Evolutionary conservation across 345 rosid genomes (phyloP), one percentile per base, ranked within the genome.

Genomic region (Psidium guajava): DNA sequence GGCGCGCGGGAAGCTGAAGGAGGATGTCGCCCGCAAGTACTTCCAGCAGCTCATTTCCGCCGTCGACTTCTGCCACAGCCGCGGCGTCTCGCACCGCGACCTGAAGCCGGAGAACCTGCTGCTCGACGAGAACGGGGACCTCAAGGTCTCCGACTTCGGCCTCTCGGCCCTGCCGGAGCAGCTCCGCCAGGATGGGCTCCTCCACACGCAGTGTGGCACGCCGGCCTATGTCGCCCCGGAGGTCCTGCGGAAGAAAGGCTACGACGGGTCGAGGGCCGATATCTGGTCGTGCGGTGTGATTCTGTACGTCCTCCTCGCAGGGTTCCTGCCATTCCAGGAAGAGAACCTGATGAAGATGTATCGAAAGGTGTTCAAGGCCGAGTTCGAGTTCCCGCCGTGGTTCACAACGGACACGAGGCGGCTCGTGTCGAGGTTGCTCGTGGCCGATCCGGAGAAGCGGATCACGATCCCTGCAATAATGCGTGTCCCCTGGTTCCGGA

Each of bases 151-250:
- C 24, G 99, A 96, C 86, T 96, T 96, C 44, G 98, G 98, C 3
- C 86, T 96, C 21, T 96, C 98, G 5, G 93, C 98, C 5, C 86
- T 94, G 90, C 94, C 95, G 2, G 98, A 93, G 36, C 94, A 91
- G 83, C 86, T 93, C 9, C 91, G 93, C 4, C 91, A 92, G 6
- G 98, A 96, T 14, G 98, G 97, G 24, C 93, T 96, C 21, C 89
- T 96, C 6, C 98, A 95, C 59, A 96, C 99, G 10, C 93, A 89
- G 86, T 96, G 99, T 42, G 99, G 98, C 25, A 92, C 96, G 3
- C 98, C 98, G 7, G 96, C 97, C 13, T 96, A 96, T 64, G 98
- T 96, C 58, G 98, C 99, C 5, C 99, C 98, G 55, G 99, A 95
- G 93, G 96, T 96, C 15, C 77, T 96, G 40, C 85, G 98, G 87